Base-by-base conservation (phyloP, 2,329 filamentous ascomycete genomes). In the Colletotrichum lindemuthianum region DNA sequence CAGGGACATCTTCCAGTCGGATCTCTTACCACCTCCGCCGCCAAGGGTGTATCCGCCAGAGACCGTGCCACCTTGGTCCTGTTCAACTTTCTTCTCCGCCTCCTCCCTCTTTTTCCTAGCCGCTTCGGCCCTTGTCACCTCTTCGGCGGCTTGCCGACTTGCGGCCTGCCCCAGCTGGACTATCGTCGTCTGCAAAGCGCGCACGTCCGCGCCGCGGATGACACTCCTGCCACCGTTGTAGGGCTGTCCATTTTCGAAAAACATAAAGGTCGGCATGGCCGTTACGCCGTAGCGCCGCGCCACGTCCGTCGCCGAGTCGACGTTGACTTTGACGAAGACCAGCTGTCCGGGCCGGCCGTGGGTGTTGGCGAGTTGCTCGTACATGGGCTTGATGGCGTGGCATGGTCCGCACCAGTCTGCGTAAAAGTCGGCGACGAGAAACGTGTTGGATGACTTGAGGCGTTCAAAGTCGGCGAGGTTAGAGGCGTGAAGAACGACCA, bases 381-480 rank as follows among this genome's bases (percentile, higher is more conserved):
- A 88, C 63, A 84, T 70, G 66, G 86, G 86, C 24, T 84, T 82
- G 71, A 88, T 88, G 69, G 78, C 77, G 75, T 85, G 86, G 84
- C 86, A 88, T 34, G 86, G 86, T 43, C 80, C 81, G 76, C 86
- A 88, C 86, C 86, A 88, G 71, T 82, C 77, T 63, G 86, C 86
- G 76, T 79, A 83, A 76, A 88, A 87, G 73, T 88, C 85, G 68
- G 85, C 75, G 65, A 82, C 79, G 67, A 87, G 84, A 75, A 82
- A 84, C 50, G 78, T 81, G 51, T 78, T 84, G 9, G 73, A 74
- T 13, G 75, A 69, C 70, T 86, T 72, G 67, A 88, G 82, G 41
- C 75, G 70, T 66, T 84, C 73, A 70, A 87, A 85, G 69, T 86
- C 78, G 54, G 76, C 71, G 68, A 77, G 76, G 52, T 78, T 74